Conservation (phyloP, 2,329 filamentous ascomycete species). For the Aspergillus sergii region DNA sequence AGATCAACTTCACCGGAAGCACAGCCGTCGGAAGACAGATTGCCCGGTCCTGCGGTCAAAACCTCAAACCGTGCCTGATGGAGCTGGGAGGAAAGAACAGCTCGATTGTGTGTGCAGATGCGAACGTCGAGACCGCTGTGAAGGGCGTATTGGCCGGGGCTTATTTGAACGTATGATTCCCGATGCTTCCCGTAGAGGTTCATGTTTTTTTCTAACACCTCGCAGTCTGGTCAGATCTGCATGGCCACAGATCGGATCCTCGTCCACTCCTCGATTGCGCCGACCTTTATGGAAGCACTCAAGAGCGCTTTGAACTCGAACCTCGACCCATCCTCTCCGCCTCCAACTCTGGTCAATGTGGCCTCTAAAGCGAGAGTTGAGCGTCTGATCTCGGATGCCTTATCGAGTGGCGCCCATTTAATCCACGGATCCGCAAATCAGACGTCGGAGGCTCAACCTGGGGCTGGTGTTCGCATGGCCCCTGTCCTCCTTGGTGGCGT, state of each 20-base stretch:
- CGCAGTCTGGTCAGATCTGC: conserved; percentile 70
- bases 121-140: conserved; percentile 67
- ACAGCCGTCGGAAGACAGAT: conserved; percentile 71
- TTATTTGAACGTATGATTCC: conserved; percentile 34
- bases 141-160: conserved; percentile 36
- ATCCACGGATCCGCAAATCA: conserved; percentile 28
- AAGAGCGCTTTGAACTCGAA: conserved; percentile 44
- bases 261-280: conserved; percentile 57
- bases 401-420: conserved; percentile 34
- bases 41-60: conserved; percentile 65
- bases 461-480: conserved; percentile 51
- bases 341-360: conserved; percentile 45
- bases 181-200: neutral
- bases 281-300: conserved; percentile 55
- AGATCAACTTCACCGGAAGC: conserved; percentile 75
- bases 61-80: conserved; percentile 76
- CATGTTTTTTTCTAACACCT: conserved; percentile 7
- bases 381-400: conserved; percentile 30
- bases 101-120: conserved; percentile 77
- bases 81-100: conserved; percentile 82
- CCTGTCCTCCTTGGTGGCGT: conserved; percentile 70
- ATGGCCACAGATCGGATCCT: conserved; percentile 78
- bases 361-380: conserved; percentile 49
- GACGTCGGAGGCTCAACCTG: conserved; percentile 8
- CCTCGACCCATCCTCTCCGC: conserved; percentile 35